These are phyloP conservation scores for Colletotrichum tropicicola DNA, from an alignment of 2,329 filamentous ascomycete species.

Conservation along the genomic window DNA sequence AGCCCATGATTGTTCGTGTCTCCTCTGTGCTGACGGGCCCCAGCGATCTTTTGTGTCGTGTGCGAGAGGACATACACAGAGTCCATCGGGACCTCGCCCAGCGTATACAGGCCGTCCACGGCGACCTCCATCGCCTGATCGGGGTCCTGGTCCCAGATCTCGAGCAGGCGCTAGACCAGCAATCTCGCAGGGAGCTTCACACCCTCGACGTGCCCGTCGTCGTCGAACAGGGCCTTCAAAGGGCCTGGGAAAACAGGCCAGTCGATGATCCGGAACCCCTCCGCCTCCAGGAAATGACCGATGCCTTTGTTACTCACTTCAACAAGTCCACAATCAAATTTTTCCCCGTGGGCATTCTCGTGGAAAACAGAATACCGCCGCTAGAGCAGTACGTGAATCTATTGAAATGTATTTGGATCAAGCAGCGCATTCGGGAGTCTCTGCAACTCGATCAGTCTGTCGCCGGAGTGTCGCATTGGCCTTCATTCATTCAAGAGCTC, in stretches of 20 bases:
- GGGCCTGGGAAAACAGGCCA: conserved; percentile 7
- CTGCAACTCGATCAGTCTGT: conserved; percentile 22
- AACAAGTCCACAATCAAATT: conserved; percentile 36
- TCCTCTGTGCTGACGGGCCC: neutral
- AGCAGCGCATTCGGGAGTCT: conserved; percentile 28
- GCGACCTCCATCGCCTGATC: conserved; percentile 32
- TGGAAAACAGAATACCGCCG: conserved; percentile 34
- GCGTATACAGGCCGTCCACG: conserved; percentile 25
- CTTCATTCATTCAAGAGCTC: conserved; percentile 42
- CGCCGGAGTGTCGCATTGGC: conserved; percentile 42
- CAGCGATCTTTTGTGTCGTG: conserved; percentile 42
- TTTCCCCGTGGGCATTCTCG: conserved; percentile 34
- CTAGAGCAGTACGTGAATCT: conserved; percentile 41
- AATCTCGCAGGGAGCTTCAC: conserved; percentile 16
- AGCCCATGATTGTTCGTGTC: no score
- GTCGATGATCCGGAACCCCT: neutral
- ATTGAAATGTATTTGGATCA: conserved; percentile 44
- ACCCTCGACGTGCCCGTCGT: conserved; percentile 32
- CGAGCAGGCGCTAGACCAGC: conserved; percentile 28
- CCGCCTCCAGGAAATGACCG: conserved; percentile 37
- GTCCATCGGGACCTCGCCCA: conserved; percentile 32
- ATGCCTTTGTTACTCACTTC: conserved; percentile 43
- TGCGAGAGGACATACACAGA: conserved; percentile 35
- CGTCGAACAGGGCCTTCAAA: conserved; percentile 31
- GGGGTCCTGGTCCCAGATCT: conserved; percentile 33